phyloP scores from a whole-genome alignment of 805 yeast species.

The Candida adriatica region DNA sequence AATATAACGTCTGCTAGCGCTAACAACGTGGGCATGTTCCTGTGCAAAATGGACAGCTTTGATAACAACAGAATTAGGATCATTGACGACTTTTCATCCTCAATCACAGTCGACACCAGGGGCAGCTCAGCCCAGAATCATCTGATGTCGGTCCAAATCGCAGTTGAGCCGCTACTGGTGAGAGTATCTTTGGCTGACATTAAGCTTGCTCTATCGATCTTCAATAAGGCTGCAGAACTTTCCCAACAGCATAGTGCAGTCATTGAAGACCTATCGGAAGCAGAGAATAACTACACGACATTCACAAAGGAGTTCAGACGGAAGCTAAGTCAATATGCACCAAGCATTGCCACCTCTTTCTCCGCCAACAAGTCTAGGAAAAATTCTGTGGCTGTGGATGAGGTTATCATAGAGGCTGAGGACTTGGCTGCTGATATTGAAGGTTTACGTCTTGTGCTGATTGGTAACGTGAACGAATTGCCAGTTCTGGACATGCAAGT shows the following conservation, averaged over 20 bases:
- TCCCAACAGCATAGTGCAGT: slow-evolving; percentile 17
- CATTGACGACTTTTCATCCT: slow-evolving; percentile 82
- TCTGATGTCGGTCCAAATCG: slow-evolving; percentile 57
- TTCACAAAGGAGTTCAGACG: slow-evolving; percentile 61
- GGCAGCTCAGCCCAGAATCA: slow-evolving; percentile 53
- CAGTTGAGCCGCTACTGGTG: slow-evolving; percentile 74
- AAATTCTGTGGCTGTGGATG: slow-evolving; percentile 21
- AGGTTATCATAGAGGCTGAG: slow-evolving; percentile 58
- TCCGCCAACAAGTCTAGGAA: slow-evolving; percentile 29
- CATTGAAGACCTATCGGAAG: slow-evolving; percentile 21
- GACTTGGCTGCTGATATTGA: slow-evolving; percentile 57
- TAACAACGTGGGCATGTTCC: slow-evolving; percentile 78
- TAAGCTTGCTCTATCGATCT: slow-evolving; percentile 64
- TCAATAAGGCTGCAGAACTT: slow-evolving; percentile 58
- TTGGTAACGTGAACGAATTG: slow-evolving; percentile 87
- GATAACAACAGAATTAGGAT: slow-evolving; percentile 63
- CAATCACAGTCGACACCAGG: slow-evolving; percentile 64
- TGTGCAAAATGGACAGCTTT: slow-evolving; percentile 64
- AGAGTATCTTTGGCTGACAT: slow-evolving; percentile 86
- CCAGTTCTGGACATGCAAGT: slow-evolving; percentile 78
- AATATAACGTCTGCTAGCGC: slow-evolving; percentile 60
- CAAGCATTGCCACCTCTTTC: slow-evolving; percentile 50
- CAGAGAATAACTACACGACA: slow-evolving; percentile 23
- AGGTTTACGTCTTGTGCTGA: slow-evolving; percentile 73
- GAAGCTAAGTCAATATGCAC: slow-evolving; percentile 58